A percentile compares a stretch with the other conserved stretches of the same genome.
Conservation (phyloP, 345 rosid species). For the Physaria fendleri region DNA sequence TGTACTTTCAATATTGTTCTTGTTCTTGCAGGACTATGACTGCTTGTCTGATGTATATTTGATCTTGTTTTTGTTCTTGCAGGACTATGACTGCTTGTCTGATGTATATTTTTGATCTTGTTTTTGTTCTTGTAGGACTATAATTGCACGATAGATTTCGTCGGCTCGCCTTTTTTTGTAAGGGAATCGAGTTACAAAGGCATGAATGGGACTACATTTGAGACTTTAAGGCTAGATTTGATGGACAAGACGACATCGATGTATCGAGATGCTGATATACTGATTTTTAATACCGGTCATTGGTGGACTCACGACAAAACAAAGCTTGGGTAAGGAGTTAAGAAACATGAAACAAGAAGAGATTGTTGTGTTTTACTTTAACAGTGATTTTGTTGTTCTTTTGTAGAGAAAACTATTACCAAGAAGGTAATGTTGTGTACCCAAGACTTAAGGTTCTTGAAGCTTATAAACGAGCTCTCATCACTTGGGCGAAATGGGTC, state of each 20-base stretch:
- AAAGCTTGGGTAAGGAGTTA: slow-evolving; percentile 51
- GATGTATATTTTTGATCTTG: background rate
- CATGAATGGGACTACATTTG: slow-evolving; percentile 46
- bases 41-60: background rate
- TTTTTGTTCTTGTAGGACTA: slow-evolving; percentile 50
- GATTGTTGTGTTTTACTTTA: background rate
- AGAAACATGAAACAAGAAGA: background rate
- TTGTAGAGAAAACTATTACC: slow-evolving; percentile 71
- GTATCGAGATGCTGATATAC: slow-evolving; percentile 72
- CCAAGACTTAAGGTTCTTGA: slow-evolving; percentile 69
- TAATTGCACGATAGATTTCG: slow-evolving; percentile 77
- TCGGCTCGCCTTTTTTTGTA: slow-evolving; percentile 77
- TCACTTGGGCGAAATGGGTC: slow-evolving; percentile 86
- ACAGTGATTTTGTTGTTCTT: slow-evolving; percentile 8
- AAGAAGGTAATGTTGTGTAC: slow-evolving; percentile 71
- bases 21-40: background rate
- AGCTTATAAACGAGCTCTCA: slow-evolving; percentile 73
- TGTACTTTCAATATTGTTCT: too few relatives aligned
- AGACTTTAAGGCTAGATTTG: slow-evolving; percentile 77
- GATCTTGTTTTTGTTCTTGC: background rate
- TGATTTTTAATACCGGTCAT: slow-evolving; percentile 87
- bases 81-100: background rate
- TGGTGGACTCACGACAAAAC: slow-evolving; percentile 99
- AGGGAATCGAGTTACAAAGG: slow-evolving; percentile 56
- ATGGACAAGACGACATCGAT: slow-evolving; percentile 64